Base-by-base conservation (phyloP, 768 basidiomycete species). In the Gymnopilus junonius region DNA sequence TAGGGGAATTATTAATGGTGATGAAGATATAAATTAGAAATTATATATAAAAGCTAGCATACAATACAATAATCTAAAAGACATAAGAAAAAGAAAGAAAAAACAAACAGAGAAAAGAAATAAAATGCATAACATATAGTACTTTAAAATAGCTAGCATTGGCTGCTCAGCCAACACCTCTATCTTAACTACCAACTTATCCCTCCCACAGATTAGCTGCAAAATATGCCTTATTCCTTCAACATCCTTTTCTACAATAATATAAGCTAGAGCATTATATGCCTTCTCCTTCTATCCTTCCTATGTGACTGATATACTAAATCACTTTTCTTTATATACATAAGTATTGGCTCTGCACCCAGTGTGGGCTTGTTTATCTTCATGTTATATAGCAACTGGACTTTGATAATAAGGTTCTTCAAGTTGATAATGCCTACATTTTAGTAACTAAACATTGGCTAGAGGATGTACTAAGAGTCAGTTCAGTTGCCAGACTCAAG, bases 161-260 rank as follows among this genome's bases (percentile, higher is more conserved):
- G 85, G 83, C 62, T 88, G 86, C 64, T 83, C 85, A 1, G 85
- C 86, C 58, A 87, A 69, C 8, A 83, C 76, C 53, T 87, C 84
- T 2, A 79, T 70, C 64, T 86, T 85, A 25, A 88, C 77, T 1
- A 83, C 74, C 51, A 88, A 63, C 66, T 82, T 80, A 50, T 85
- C 75, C 48, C 75, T 73, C 46, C 67, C 73, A 79, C 69, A 88
- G 62, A 67, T 85, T 83, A 0, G 85, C 85, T 11, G 79, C 75
- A 55, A 87, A 86, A 68, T 87, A 87, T 0, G 81, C 87, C 68
- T 86, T 87, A 43, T 67, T 0, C 80, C 80, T 3, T 72, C 69
- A 6, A 83, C 76, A 4, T 83, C 82, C 42, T 79, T 77, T n/a
- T 66, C 67, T 54, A 70, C 74, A 23, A 89, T 74, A 6, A 76